phyloP scores from a whole-genome alignment of 495 filamentous ascomycete genomes.

The Aspergillus nanangensis region DNA sequence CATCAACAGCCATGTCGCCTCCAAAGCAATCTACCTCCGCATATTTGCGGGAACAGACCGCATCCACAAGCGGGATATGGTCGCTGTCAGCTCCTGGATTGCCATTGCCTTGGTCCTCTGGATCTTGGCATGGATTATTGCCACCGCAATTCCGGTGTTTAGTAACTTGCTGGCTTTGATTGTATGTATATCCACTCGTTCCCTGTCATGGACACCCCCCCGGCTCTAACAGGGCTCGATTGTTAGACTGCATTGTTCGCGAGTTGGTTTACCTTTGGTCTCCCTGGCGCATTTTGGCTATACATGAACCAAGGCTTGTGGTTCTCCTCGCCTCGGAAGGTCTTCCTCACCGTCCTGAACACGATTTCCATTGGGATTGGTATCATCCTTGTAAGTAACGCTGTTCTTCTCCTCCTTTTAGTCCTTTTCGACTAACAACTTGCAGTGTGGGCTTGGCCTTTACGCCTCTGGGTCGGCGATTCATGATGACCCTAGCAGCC shows the following conservation, averaged over 20 bases:
- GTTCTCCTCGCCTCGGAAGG: slow-evolving; percentile 16
- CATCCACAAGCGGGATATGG: slow-evolving; percentile 48
- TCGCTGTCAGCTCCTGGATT: slow-evolving; percentile 44
- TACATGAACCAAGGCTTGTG: slow-evolving; percentile 27
- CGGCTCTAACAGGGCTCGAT: too few species aligned
- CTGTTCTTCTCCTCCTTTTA: neutral
- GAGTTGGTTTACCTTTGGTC: slow-evolving; percentile 32
- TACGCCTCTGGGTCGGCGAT: slow-evolving; percentile 38
- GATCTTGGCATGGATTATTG: slow-evolving; percentile 61
- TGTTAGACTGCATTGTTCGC: slow-evolving; percentile 21
- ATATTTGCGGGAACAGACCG: slow-evolving; percentile 43
- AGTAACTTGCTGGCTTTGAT: slow-evolving; percentile 49
- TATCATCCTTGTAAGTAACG: slow-evolving; percentile 17
- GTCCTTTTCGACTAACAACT: neutral
- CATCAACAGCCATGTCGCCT: slow-evolving; percentile 52
- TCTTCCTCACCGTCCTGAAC: slow-evolving; percentile 25
- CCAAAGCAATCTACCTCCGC: slow-evolving; percentile 55
- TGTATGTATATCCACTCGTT: neutral
- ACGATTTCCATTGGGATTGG: slow-evolving; percentile 18
- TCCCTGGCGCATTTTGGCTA: slow-evolving; percentile 33
- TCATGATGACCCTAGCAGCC: slow-evolving; percentile 26
- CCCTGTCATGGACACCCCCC: neutral
- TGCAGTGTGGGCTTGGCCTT: slow-evolving; percentile 37
- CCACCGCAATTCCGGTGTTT: slow-evolving; percentile 63
- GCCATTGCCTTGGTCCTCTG: slow-evolving; percentile 48